phyloP scores from a whole-genome alignment of 352 stramenopile species.

The Globisporangium canariense region DNA sequence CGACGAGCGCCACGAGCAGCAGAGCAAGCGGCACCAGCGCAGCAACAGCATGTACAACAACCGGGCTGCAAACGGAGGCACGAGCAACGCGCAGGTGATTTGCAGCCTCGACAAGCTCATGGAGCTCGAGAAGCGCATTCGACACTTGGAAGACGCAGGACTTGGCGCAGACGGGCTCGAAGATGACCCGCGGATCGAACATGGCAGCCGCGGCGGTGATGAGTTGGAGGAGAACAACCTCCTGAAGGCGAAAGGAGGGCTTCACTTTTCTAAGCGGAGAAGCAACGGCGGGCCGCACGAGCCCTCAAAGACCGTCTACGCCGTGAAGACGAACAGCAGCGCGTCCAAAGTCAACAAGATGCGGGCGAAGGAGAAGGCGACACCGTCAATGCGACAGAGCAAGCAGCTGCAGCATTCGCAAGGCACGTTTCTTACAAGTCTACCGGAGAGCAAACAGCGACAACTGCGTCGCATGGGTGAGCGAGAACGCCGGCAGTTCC shows the following conservation, averaged over 20 bases:
- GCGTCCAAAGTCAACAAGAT: constrained; percentile 25
- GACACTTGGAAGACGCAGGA: constrained; percentile 69
- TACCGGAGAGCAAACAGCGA: constrained; percentile 58
- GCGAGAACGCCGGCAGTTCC: constrained; percentile 47
- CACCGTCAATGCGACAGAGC: constrained; percentile 12
- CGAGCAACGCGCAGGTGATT: constrained; percentile 47
- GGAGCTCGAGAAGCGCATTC: constrained; percentile 88
- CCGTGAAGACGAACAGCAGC: constrained; percentile 29
- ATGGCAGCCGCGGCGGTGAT: constrained; percentile 18
- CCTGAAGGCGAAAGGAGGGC: constrained; percentile 23
- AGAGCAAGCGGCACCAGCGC: constrained; percentile 13
- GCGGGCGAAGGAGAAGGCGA: constrained; percentile 26
- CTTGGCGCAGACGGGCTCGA: constrained; percentile 43
- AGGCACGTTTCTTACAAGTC: constrained; percentile 51
- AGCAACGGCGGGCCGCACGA: constrained; percentile 34
- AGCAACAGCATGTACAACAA: constrained; percentile 36
- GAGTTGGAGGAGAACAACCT: constrained; percentile 23
- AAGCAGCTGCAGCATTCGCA: constrained; percentile 3
- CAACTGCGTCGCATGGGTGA: constrained; percentile 66
- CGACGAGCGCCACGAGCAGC: constrained; percentile 26
- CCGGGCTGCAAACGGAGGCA: constrained; percentile 12
- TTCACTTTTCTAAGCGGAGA: constrained; percentile 59
- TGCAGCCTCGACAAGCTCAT: constrained; percentile 85
- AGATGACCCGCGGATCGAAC: constrained; percentile 18
- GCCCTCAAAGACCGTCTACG: constrained; percentile 51